phyloP scores from a whole-genome alignment of 2,329 filamentous ascomycete genomes.

The Pseudogymnoascus pannorum region DNA sequence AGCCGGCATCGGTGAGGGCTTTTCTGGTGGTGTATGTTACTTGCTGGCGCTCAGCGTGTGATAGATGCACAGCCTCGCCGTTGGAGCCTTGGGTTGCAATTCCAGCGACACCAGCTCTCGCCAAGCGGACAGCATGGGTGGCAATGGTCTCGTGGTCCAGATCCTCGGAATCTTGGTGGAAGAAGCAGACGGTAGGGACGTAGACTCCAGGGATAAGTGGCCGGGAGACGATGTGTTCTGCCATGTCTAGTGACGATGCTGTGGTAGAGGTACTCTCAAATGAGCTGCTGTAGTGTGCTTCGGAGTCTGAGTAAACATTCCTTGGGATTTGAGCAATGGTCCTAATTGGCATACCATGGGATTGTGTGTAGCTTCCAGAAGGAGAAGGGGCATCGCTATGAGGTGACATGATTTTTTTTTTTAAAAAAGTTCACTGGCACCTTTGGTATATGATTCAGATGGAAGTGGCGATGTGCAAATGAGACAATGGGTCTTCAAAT shows the following conservation, averaged over 20 bases:
- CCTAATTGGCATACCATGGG: conserved; percentile 3
- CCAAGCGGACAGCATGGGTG: conserved; percentile 45
- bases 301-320: conserved; percentile 29
- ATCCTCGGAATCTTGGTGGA: conserved; percentile 56
- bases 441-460: background rate
- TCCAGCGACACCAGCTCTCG: conserved; percentile 48
- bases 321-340: background rate
- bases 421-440: background rate
- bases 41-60: conserved; percentile 51
- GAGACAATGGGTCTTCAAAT: conserved; percentile 6
- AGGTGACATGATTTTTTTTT: conserved; percentile 35
- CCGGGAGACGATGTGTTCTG: conserved; percentile 29
- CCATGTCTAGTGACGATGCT: conserved; percentile 30
- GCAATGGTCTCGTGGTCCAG: conserved; percentile 52
- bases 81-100: conserved; percentile 57
- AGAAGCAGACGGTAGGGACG: conserved; percentile 69
- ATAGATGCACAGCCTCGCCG: conserved; percentile 59
- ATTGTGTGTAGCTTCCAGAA: conserved; percentile 37
- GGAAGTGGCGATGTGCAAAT: background rate
- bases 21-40: conserved; percentile 53
- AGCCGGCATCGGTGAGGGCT: conserved; percentile 52
- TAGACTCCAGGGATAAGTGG: conserved; percentile 52
- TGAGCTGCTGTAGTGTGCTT: conserved; percentile 22
- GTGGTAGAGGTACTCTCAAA: conserved; percentile 34
- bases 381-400: conserved; percentile 43